Evolutionary conservation across 1,284 basidiomycete species (phyloP), one percentile per base, ranked within the genome.

Genomic region (Ceratobasidium sp.): DNA sequence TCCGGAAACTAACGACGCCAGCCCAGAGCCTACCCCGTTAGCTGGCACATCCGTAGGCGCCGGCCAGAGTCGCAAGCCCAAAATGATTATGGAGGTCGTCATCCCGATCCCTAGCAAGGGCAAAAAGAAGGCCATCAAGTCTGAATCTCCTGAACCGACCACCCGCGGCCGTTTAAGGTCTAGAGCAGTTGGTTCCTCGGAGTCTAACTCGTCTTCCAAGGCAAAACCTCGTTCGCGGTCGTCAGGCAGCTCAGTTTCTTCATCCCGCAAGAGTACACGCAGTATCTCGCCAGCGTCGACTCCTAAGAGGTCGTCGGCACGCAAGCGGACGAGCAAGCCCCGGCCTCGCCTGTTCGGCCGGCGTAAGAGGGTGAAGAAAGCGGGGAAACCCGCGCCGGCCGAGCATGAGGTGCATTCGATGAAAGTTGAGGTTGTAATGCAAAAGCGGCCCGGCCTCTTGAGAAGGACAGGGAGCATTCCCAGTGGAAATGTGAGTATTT

Each of bases 371-470:
- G 29, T 37, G 9, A 69, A 69, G 43, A 59, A 56, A 43, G 34
- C 39, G 6, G 41, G 37, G 16, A 56, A 59, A 24, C 53, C 24
- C 22, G 29, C 53, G 14, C 11, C n/a, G 22, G 39, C 29, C n/a
- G 54, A 24, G 37, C 66, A 48, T 48, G 34, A 22, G 37, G 66
- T 54, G 16, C 66, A 37, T 41, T 43, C 66, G 22, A 13, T 19
- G 19, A 69, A 69, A 53, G 66, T 69, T 19, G 66, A 69, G 54
- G 66, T 69, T 31, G 66, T 69, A 8, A 56, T 69, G 54, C 37
- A 53, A 9, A 56, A 29, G 14, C 39, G 43, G 24, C 66, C 66
- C 13, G 54, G 66, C 24, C 24, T 58, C 22, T 22, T 69, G 39
- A 56, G 66, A 24, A 19, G 54, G 39, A 51, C 29, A 16, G 66